Evolutionary conservation across 2,329 filamentous ascomycete species (phyloP), one percentile per base, ranked within the genome.

Genomic region (Knufia fluminis): DNA sequence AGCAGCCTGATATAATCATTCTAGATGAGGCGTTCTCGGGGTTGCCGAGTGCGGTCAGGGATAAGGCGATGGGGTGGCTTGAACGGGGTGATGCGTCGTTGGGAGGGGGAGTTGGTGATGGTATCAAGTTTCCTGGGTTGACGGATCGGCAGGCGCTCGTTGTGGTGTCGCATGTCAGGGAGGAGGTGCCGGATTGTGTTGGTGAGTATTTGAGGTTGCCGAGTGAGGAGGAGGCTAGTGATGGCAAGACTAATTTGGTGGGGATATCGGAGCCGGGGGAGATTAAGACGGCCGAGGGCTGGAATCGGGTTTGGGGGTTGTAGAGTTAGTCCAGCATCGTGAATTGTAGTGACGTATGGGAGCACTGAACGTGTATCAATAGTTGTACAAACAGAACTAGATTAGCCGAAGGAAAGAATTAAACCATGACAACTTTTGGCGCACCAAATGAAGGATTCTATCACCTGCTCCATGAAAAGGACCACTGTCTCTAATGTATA

Each of bases 1-100:
- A 91, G 67, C 78, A 78, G 52, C 84, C 86, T 0, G 86, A 92
- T 59, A 76, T 95, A 38, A 77, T 94, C 2, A 82, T 95, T 16
- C 75, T 94, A 1, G 89, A 95, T 61, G 89, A 95, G 69, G 83
- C 89, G 0, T 94, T 91, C 49, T 87, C 85, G 40, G 86, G 88
- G 46, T 89, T 95, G 78, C 83, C 91, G 56, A 82, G 85, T 23
- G 75, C 73, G 0, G 80, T 92, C 6, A 76, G 91, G n/a, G 85
- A 95, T 64, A 90, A 89, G 62, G 96, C 90, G 60, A 77, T 92
- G 52, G 68, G 84, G 0, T 95, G 94, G 66, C 77, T 98, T 1
- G 80, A 78, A 36, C 66, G 75, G 20, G 84, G 84, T 9, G 2
- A 49, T 55, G 1, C 60, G 61, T 23, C 59, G 61, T 16, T 61